A percentile compares a stretch with the other conserved stretches of the same genome.
Conservation (phyloP, 768 basidiomycete species). For the Clavulina sp. region DNA sequence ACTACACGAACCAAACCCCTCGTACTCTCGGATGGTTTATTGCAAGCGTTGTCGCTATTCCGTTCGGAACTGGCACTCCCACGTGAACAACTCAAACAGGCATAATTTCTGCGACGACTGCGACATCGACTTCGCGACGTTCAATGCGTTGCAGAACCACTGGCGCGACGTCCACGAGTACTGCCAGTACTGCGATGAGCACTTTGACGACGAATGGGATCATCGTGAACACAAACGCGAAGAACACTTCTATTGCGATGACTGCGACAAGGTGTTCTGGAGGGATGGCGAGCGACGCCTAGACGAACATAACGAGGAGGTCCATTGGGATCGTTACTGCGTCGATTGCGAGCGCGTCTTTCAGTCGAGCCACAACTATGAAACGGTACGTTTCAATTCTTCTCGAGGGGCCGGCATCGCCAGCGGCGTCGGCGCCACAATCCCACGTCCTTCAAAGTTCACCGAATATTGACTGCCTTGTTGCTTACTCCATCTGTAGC, state of each 20-base stretch:
- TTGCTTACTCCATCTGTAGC: no score
- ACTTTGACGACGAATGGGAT: slow-evolving; percentile 21
- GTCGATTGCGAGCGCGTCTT: slow-evolving; percentile 28
- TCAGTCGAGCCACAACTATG: slow-evolving; percentile 19
- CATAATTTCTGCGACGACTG: slow-evolving; percentile 35
- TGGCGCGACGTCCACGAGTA: slow-evolving; percentile 33
- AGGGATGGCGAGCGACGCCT: slow-evolving; percentile 12
- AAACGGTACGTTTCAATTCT: neutral
- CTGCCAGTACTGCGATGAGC: slow-evolving; percentile 33
- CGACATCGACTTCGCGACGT: slow-evolving; percentile 27
- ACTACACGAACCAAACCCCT: no score
- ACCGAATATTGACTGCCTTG: no score
- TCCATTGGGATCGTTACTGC: slow-evolving; percentile 27
- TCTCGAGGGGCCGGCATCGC: neutral
- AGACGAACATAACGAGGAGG: neutral
- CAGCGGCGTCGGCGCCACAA: neutral
- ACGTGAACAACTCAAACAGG: slow-evolving; percentile 19
- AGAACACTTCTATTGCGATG: slow-evolving; percentile 27
- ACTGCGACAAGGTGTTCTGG: slow-evolving; percentile 26
- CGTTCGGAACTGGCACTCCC: no score
- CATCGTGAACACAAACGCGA: slow-evolving; percentile 27
- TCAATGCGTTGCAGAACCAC: slow-evolving; percentile 29
- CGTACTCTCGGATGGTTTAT: no score
- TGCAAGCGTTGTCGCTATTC: no score
- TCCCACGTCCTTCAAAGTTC: no score